These are phyloP conservation scores for Venturia aucupariae DNA, from an alignment of 2,329 filamentous ascomycete genomes.

Conservation along the genomic window DNA sequence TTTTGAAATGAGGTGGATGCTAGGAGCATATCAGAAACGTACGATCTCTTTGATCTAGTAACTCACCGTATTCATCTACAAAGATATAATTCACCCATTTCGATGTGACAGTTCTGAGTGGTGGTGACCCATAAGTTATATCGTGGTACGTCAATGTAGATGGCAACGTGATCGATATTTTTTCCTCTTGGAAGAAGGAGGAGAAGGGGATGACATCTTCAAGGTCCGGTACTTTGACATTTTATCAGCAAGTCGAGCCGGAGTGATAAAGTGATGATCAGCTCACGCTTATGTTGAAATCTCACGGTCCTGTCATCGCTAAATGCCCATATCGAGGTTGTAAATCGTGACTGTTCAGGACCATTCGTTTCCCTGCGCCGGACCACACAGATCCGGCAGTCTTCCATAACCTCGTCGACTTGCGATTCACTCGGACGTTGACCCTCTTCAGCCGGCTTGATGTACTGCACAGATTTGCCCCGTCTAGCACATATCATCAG, in stretches of 20 bases:
- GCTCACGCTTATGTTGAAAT: conserved; percentile 32
- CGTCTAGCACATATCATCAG: conserved; percentile 21
- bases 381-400: conserved; percentile 34
- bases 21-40: conserved; percentile 12
- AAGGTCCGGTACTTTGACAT: conserved; percentile 25
- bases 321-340: conserved; percentile 37
- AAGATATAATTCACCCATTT: conserved; percentile 40
- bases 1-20: conserved; percentile 35
- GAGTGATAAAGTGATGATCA: not conserved
- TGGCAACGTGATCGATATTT: conserved; percentile 32
- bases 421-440: conserved; percentile 29
- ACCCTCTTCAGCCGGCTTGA: conserved; percentile 26
- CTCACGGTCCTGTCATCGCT: conserved; percentile 34
- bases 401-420: conserved; percentile 30
- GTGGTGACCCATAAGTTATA: conserved; percentile 25
- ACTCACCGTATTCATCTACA: conserved; percentile 23
- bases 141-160: conserved; percentile 33
- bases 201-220: conserved; percentile 36
- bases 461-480: conserved; percentile 33
- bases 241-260: conserved; percentile 10
- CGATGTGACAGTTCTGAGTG: conserved; percentile 29
- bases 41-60: not conserved
- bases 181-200: conserved; percentile 36
- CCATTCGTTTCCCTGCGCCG: conserved; percentile 32
- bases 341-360: conserved; percentile 28